A percentile compares a stretch with the other conserved stretches of the same genome.
phyloP scores from a whole-genome alignment of 371 early-diverging fungal species.

The Rhizopus sp. region DNA sequence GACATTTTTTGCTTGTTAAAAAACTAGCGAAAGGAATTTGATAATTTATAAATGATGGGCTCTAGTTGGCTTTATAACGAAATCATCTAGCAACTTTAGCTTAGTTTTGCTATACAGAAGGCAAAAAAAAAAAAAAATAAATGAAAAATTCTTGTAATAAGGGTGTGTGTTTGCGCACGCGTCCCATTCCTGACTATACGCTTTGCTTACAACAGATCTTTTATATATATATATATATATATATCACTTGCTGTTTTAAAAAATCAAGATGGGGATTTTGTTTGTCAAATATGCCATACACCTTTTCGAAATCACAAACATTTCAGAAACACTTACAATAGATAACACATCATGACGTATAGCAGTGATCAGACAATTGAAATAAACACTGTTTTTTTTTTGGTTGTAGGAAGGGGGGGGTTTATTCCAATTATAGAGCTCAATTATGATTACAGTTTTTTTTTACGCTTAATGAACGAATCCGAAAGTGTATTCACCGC shows the following conservation, averaged over 20 bases:
- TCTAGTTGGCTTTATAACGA: neutral
- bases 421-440: no score
- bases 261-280: no score
- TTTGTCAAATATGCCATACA: no score
- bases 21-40: slow-evolving; percentile 1
- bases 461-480: slow-evolving; percentile 28
- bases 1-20: slow-evolving; percentile 9
- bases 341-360: neutral
- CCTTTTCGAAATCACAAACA: neutral
- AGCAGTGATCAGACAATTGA: neutral
- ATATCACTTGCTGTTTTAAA: no score
- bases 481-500: slow-evolving; percentile 21
- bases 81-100: no score
- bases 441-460: slow-evolving; percentile 3
- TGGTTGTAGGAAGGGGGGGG: no score
- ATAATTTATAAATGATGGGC: neutral
- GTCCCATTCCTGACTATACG: neutral
- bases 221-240: no score
- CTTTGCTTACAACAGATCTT: no score
- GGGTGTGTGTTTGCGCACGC: no score
- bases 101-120: neutral
- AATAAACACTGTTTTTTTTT: slow-evolving; percentile 1
- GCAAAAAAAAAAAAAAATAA: neutral
- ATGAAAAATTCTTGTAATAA: neutral
- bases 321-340: neutral